These are phyloP conservation scores for Leccinellum albellum DNA, from an alignment of 768 basidiomycete species.

Conservation along the genomic window DNA sequence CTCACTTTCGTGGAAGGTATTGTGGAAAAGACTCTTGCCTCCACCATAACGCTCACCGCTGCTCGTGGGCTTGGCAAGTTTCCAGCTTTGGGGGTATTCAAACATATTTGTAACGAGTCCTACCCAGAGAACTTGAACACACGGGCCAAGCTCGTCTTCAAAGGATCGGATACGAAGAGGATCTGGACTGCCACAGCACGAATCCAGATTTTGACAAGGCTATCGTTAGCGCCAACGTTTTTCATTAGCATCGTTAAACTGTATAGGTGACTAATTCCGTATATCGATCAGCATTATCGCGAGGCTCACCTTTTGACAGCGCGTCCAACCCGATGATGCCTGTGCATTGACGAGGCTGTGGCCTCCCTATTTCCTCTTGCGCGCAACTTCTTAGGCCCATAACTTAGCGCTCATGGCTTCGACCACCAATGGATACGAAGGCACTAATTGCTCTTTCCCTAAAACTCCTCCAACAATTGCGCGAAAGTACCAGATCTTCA, in stretches of 20 bases:
- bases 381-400: conserved; percentile 88
- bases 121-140: conserved; percentile 96
- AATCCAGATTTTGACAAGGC: conserved; percentile 92
- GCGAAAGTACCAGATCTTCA: conserved; percentile 85
- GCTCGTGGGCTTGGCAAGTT: conserved; percentile 95
- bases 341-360: conserved; percentile 44
- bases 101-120: conserved; percentile 99
- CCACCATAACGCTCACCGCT: conserved; percentile 93
- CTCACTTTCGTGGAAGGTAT: conserved; percentile 94
- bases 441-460: conserved; percentile 96
- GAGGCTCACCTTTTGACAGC: background rate
- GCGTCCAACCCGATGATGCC: conserved; percentile 34
- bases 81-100: conserved; percentile 94
- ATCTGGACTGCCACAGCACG: conserved; percentile 93
- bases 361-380: conserved; percentile 59
- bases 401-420: conserved; percentile 98
- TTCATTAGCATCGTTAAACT: conserved; percentile 90
- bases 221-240: conserved; percentile 92
- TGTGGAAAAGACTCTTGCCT: conserved; percentile 86
- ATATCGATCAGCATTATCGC: background rate
- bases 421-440: conserved; percentile 99
- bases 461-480: conserved; percentile 94
- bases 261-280: conserved; percentile 71
- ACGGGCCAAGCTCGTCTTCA: conserved; percentile 94
- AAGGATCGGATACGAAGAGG: conserved; percentile 96